Percentiles rank a stretch among this genome's conserved stretches.
These are phyloP conservation scores for Auricularia heimuer DNA, from an alignment of 768 basidiomycete genomes.

Conservation along the genomic window DNA sequence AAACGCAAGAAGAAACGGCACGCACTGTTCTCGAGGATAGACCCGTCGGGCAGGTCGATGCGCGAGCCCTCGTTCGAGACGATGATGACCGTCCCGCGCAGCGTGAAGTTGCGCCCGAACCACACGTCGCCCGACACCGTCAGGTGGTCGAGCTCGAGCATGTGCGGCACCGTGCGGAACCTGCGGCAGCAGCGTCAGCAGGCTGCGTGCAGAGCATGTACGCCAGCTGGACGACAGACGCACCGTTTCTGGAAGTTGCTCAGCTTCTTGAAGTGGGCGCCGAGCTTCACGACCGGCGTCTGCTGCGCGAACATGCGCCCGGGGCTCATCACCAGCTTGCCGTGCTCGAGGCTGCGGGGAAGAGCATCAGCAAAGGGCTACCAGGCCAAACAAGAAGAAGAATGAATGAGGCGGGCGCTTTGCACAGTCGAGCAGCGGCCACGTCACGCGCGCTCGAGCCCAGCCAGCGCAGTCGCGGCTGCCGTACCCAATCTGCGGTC, in stretches of 20 bases:
- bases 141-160: slow-evolving; percentile 87
- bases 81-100: slow-evolving; percentile 84
- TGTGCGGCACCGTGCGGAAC: slow-evolving; percentile 89
- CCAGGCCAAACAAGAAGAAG: too few species aligned
- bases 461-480: too few species aligned
- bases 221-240: not conserved
- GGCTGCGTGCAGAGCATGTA: too few species aligned
- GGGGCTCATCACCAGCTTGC: slow-evolving; percentile 77
- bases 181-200: slow-evolving; percentile 19
- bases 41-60: slow-evolving; percentile 78
- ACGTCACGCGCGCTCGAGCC: too few species aligned
- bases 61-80: slow-evolving; percentile 75
- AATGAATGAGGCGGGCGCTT: too few species aligned
- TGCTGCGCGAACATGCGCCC: slow-evolving; percentile 67
- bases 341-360: slow-evolving; percentile 49
- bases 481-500: too few species aligned
- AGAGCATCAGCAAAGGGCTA: too few species aligned
- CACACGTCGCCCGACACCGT: slow-evolving; percentile 88
- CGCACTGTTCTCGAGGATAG: slow-evolving; percentile 64
- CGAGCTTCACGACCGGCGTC: slow-evolving; percentile 93
- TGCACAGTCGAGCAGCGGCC: too few species aligned
- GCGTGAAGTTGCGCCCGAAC: slow-evolving; percentile 78
- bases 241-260: slow-evolving; percentile 10
- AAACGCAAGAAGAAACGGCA: too few species aligned
- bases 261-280: slow-evolving; percentile 95